These are phyloP conservation scores for Lentinula edodes DNA, from an alignment of 768 basidiomycete species.

Conservation along the genomic window DNA sequence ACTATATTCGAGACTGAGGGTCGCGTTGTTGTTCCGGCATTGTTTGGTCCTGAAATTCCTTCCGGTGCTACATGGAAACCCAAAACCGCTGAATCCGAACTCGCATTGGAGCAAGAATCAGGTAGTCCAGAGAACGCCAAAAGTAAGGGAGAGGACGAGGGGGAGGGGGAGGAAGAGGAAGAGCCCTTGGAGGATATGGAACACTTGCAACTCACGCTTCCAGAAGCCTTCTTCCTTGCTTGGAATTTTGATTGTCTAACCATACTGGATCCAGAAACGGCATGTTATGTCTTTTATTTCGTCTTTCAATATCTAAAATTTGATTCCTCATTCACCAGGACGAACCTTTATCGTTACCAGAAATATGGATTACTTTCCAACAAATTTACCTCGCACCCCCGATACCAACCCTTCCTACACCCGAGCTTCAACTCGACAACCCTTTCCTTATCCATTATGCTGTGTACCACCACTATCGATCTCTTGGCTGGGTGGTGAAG, in stretches of 20 bases:
- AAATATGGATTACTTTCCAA: conserved; percentile 67
- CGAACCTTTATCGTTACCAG: conserved; percentile 45
- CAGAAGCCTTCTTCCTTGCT: conserved; percentile 84
- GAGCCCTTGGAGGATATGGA: conserved; percentile 69
- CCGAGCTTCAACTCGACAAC: conserved; percentile 66
- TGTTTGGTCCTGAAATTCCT: conserved; percentile 61
- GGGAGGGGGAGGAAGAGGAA: conserved; percentile 37
- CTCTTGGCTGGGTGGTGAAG: conserved; percentile 95
- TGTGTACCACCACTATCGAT: conserved; percentile 91
- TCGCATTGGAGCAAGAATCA: neutral
- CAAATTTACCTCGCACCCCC: conserved; percentile 40
- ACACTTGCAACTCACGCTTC: conserved; percentile 85
- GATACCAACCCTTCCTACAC: conserved; percentile 23
- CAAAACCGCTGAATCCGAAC: conserved; percentile 11
- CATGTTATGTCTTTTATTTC: conserved; percentile 26
- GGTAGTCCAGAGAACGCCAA: conserved; percentile 22
- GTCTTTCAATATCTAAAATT: neutral
- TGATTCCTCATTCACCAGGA: conserved; percentile 29
- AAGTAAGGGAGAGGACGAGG: conserved; percentile 30
- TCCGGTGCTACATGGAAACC: conserved; percentile 82
- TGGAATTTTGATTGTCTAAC: conserved; percentile 84
- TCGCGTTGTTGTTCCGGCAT: conserved; percentile 52
- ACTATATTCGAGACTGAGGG: conserved; percentile 66
- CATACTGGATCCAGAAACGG: conserved; percentile 60
- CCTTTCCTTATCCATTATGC: conserved; percentile 89